Percentiles rank a stretch among this genome's conserved stretches.
These are phyloP conservation scores for Coemansia sp. DNA, from an alignment of 192 early-diverging fungal species.

Conservation along the genomic window DNA sequence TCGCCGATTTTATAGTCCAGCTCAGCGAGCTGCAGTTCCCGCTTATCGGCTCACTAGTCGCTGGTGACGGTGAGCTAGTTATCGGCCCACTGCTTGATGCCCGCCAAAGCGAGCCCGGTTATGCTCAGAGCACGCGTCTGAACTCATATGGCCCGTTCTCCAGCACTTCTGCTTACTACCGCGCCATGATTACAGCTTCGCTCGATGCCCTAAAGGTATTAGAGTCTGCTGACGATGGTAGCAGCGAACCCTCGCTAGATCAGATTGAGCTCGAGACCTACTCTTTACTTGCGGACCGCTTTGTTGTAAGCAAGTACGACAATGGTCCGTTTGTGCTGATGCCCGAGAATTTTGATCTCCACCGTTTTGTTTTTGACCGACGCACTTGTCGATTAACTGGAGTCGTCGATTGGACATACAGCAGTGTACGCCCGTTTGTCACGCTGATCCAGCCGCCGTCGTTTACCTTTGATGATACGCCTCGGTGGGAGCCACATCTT, in stretches of 20 bases:
- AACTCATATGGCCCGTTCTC: conserved; percentile 25
- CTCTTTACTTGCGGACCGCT: not conserved
- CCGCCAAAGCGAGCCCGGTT: conserved; percentile 33
- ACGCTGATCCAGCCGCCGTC: conserved; percentile 40
- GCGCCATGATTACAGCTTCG: conserved; percentile 32
- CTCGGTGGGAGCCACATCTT: conserved; percentile 39
- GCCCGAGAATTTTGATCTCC: conserved; percentile 41
- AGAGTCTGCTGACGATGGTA: not conserved
- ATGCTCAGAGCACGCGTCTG: not conserved
- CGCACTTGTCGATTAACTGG: conserved; percentile 17
- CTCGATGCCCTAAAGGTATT: conserved; percentile 16
- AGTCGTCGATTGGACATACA: conserved; percentile 45
- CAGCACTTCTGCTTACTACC: conserved; percentile 18
- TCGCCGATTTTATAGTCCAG: conserved; percentile 37
- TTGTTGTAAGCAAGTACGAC: conserved; percentile 3
- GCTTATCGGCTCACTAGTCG: conserved; percentile 27
- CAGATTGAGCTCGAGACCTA: conserved; percentile 32
- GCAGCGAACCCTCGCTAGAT: conserved; percentile 21
- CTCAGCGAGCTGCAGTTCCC: conserved; percentile 33
- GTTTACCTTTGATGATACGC: conserved; percentile 49
- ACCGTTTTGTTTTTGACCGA: conserved; percentile 31
- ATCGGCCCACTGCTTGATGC: conserved; percentile 39
- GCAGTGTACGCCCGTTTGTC: conserved; percentile 26
- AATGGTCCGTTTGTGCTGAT: conserved; percentile 38
- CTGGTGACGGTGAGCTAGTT: conserved; percentile 13